Percentiles rank a stretch among this genome's conserved stretches.
These are phyloP conservation scores for Candida dajiaensis DNA, from an alignment of 805 yeast genomes.

Conservation along the genomic window DNA sequence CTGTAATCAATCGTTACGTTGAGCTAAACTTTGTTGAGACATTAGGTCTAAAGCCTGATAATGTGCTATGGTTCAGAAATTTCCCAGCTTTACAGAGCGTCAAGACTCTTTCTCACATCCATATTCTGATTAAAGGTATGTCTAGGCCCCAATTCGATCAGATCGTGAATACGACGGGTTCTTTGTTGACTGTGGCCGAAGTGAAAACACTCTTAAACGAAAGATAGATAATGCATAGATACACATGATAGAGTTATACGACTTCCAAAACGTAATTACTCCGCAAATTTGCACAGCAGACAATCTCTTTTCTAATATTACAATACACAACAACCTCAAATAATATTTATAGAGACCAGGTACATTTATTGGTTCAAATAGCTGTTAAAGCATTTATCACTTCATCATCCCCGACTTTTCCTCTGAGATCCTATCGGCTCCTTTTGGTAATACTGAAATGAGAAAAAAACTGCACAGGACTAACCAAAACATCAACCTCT, in stretches of 20 bases:
- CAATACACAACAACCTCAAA: too few relatives aligned
- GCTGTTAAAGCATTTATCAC: too few relatives aligned
- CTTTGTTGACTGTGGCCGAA: constrained; percentile 1
- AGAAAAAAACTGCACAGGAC: neutral
- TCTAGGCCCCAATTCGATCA: neutral
- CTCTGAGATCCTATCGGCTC: neutral
- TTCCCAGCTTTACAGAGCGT: constrained; percentile 69
- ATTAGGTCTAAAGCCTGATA: constrained; percentile 31
- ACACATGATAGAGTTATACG: neutral
- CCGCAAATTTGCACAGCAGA: neutral
- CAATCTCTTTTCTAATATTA: too few relatives aligned
- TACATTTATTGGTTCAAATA: too few relatives aligned
- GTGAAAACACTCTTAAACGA: neutral
- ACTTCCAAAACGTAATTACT: neutral
- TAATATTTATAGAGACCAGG: too few relatives aligned
- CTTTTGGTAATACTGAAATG: neutral
- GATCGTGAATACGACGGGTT: constrained; percentile 10
- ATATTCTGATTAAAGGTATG: constrained; percentile 41
- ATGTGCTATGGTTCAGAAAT: constrained; percentile 58
- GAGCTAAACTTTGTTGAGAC: constrained; percentile 34
- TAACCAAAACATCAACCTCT: neutral
- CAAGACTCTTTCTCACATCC: constrained; percentile 62
- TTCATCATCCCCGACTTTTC: neutral
- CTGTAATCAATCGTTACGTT: constrained; percentile 43
- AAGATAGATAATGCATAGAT: neutral